Evolutionary conservation across 1,139 yeast genomes (phyloP).

Genomic region (Eremothecium coryli): DNA sequence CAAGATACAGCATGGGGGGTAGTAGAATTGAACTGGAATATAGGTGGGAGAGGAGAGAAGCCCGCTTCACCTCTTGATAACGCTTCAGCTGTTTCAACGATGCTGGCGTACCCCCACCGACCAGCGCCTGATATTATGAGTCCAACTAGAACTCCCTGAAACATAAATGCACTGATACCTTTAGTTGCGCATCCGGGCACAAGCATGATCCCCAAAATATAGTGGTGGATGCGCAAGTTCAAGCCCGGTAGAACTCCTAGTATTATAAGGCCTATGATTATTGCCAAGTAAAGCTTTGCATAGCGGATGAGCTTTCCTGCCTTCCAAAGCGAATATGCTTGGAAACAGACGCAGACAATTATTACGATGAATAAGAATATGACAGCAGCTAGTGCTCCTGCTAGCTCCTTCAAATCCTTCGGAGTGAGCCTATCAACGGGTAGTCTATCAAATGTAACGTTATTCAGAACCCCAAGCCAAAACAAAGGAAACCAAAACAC

Average conservation of each 20-base stretch:
- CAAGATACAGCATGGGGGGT: slow-evolving; percentile 22
- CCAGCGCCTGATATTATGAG: slow-evolving; percentile 76
- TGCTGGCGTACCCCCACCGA: slow-evolving; percentile 89
- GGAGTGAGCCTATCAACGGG: slow-evolving; percentile 79
- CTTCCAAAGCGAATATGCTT: slow-evolving; percentile 72
- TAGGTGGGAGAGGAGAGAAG: slow-evolving; percentile 51
- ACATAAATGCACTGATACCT: slow-evolving; percentile 57
- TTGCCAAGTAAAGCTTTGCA: slow-evolving; percentile 40
- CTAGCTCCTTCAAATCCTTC: slow-evolving; percentile 59
- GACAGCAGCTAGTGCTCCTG: slow-evolving; percentile 70
- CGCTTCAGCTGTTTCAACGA: slow-evolving; percentile 66
- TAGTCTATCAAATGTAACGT: slow-evolving; percentile 76
- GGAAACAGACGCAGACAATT: slow-evolving; percentile 50
- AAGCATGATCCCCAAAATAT: slow-evolving; percentile 66
- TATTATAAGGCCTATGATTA: slow-evolving; percentile 39
- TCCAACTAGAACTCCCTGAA: slow-evolving; percentile 81
- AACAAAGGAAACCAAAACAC: slow-evolving; percentile 70
- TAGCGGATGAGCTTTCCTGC: slow-evolving; percentile 64
- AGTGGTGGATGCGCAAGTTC: slow-evolving; percentile 79
- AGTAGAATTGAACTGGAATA: slow-evolving; percentile 27
- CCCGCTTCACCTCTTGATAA: slow-evolving; percentile 69
- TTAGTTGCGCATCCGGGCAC: slow-evolving; percentile 83
- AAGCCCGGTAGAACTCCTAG: slow-evolving; percentile 56
- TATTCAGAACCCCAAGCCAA: slow-evolving; percentile 81
- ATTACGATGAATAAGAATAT: slow-evolving; percentile 40